These are phyloP conservation scores for Kalmusia sp. DNA, from an alignment of 2,329 filamentous ascomycete genomes.

Conservation along the genomic window DNA sequence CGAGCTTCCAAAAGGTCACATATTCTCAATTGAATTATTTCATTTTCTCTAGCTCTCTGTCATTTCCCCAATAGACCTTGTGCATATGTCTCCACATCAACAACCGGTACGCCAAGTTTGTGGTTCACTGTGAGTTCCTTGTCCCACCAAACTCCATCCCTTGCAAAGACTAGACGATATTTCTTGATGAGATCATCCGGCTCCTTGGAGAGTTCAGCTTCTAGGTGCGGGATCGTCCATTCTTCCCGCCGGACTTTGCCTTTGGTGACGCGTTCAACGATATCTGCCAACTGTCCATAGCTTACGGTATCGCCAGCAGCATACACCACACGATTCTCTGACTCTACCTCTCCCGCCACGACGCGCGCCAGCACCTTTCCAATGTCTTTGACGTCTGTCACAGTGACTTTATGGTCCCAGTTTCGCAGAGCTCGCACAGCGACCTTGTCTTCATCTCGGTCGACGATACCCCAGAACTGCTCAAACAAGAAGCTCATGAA, in stretches of 20 bases:
- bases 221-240: conserved; percentile 57
- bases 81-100: conserved; percentile 52
- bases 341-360: conserved; percentile 44
- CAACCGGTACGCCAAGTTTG: conserved; percentile 55
- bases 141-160: conserved; percentile 66
- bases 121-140: conserved; percentile 60
- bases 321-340: conserved; percentile 58
- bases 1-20: neutral
- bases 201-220: conserved; percentile 54
- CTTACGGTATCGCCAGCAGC: conserved; percentile 68
- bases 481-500: conserved; percentile 76
- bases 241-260: conserved; percentile 56
- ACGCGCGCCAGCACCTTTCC: conserved; percentile 66
- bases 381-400: conserved; percentile 70
- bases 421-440: conserved; percentile 63
- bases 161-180: conserved; percentile 69
- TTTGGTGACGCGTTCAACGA: conserved; percentile 56
- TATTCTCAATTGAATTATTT: neutral
- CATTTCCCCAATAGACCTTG: conserved; percentile 16
- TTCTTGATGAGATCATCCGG: conserved; percentile 61
- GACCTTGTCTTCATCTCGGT: conserved; percentile 36
- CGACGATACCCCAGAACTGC: conserved; percentile 67
- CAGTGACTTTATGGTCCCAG: conserved; percentile 68
- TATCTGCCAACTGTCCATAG: conserved; percentile 62
- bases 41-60: conserved; percentile 3